Base-by-base conservation (phyloP, 805 yeast species). In the Ogataea populi-albae region DNA sequence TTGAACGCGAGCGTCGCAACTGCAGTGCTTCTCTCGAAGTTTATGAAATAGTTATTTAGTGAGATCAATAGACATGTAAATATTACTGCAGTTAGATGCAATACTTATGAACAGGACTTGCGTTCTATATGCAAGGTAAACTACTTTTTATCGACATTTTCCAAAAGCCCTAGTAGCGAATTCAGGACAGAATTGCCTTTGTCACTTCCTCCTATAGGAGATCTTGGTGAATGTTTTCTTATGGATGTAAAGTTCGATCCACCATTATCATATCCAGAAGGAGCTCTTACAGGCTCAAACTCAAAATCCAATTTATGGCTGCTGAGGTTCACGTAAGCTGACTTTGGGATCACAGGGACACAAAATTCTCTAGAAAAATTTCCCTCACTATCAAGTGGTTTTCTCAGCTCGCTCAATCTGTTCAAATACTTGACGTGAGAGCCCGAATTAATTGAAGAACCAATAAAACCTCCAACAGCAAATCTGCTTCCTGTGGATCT, bases 1-100 rank as follows among this genome's bases (percentile, higher is more conserved):
- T 64, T 88, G 52, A 88, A 88, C 54, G 97, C 86, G 21, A 85
- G 93, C 54, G 96, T 88, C 6, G 96, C 97, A 1, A 73, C 89
- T 1, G 93, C 89, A 1, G 52, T 88, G 19, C 54, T 88, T 32
- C 62, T 86, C 6, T 51, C 50, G 5, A 55, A 52, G 32, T 42
- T 49, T 26, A 14, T 43, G 21, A 15, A 15, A 27, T 19, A 17
- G 10, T 35, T 29, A 22, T 29, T 28, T 22, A 19, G 8, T 35
- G 30, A 20, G 21, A n/a, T n/a, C n/a, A n/a, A n/a, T n/a, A n/a
- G n/a, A n/a, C n/a, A n/a, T n/a, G n/a, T 25, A 25, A 16, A 25
- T 8, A 22, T 22, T 9, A 22, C 9, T 22, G 24, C 11, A 22
- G 9, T 22, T 22, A 22, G 9, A 11, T 22, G 11, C 24, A 22